phyloP scores from a whole-genome alignment of 179 eudicot genomes.

The Spinacia oleracea region DNA sequence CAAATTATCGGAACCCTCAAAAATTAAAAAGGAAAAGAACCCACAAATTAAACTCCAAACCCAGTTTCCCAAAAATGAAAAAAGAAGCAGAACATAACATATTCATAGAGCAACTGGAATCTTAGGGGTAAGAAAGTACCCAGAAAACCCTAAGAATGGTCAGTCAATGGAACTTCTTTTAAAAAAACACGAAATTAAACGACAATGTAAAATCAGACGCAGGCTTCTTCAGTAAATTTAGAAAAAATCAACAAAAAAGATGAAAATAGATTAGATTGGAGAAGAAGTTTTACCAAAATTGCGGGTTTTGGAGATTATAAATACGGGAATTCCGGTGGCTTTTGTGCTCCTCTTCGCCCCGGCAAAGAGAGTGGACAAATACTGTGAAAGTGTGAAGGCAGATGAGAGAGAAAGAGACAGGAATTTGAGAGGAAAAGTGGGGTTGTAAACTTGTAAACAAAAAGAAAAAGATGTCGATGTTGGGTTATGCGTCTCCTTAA shows the following conservation, averaged over 20 bases:
- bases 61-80: not conserved
- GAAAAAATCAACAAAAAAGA: not conserved
- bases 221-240: not conserved
- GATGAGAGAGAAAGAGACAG: not conserved
- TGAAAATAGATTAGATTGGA: not conserved
- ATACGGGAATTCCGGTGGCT: not conserved
- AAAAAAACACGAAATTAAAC: not conserved
- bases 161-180: not conserved
- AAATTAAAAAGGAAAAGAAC: not conserved
- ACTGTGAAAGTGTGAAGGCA: not conserved
- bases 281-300: not conserved
- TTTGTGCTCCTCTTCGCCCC: not conserved
- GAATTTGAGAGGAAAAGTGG: not conserved
- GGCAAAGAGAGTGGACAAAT: conserved; percentile 7
- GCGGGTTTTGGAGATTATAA: not conserved
- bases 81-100: too few relatives aligned
- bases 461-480: too few relatives aligned
- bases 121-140: not conserved
- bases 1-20: not conserved
- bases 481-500: too few relatives aligned
- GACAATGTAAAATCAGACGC: not conserved
- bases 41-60: not conserved
- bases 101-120: too few relatives aligned
- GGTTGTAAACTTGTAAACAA: not conserved
- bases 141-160: not conserved